Conservation (phyloP, 2,329 filamentous ascomycete species). For the Ceratocystis ficicola region DNA sequence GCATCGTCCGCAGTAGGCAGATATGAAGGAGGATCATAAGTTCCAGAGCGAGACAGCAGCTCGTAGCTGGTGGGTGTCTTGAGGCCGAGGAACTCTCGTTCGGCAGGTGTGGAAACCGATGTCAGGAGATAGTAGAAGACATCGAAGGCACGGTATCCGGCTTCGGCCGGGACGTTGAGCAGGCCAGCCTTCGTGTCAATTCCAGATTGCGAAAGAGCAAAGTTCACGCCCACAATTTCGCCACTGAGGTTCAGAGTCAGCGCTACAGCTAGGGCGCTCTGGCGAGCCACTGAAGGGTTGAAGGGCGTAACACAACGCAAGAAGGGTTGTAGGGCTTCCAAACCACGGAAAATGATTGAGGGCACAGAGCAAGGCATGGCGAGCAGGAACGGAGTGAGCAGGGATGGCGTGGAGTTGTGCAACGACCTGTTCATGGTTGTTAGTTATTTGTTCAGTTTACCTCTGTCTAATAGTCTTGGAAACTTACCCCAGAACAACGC, state of each 20-base stretch:
- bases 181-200: conserved; percentile 75
- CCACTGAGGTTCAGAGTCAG: conserved; percentile 73
- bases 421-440: conserved; percentile 51
- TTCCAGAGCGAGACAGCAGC: conserved; percentile 69
- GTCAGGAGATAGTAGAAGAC: conserved; percentile 96
- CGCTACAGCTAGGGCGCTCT: conserved; percentile 68
- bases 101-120: conserved; percentile 75
- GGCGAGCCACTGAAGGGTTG: conserved; percentile 72
- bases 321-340: conserved; percentile 76
- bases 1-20: conserved; percentile 86
- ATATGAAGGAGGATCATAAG: conserved; percentile 75
- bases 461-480: not conserved
- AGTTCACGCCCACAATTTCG: conserved; percentile 58
- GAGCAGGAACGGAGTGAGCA: conserved; percentile 68
- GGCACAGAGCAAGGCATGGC: conserved; percentile 72
- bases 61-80: conserved; percentile 65
- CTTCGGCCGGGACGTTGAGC: conserved; percentile 63
- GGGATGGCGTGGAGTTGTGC: conserved; percentile 74
- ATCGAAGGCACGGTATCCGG: conserved; percentile 85
- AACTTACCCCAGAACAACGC: conserved; percentile 72
- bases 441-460: not conserved
- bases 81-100: conserved; percentile 77
- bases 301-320: conserved; percentile 74
- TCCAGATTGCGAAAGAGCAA: conserved; percentile 75
- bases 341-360: conserved; percentile 58